Conservation (phyloP, 2,329 filamentous ascomycete genomes). For the Beauveria sp. region DNA sequence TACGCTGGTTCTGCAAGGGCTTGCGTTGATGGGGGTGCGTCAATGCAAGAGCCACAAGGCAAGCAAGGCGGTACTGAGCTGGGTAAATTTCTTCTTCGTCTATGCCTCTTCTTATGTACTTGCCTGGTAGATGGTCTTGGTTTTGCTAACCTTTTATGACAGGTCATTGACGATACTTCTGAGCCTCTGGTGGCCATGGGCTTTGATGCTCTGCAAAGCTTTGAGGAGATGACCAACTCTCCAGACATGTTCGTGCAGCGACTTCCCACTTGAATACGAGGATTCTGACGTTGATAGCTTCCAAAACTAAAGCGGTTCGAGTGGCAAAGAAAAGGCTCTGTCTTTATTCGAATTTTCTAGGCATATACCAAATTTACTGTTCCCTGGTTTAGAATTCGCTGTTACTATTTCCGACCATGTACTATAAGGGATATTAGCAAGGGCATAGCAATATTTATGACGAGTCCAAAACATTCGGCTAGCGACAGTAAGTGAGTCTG, state of each 20-base stretch:
- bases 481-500: background rate
- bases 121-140: no score
- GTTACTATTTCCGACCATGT: background rate
- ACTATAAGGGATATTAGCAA: background rate
- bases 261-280: background rate
- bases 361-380: background rate
- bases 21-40: conserved; percentile 72
- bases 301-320: background rate
- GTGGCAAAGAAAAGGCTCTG: background rate
- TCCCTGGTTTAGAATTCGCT: background rate
- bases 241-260: conserved; percentile 36
- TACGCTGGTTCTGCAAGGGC: conserved; percentile 63
- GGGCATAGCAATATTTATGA: background rate
- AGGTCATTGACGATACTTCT: conserved; percentile 63
- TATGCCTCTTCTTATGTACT: background rate
- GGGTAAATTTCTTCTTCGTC: conserved; percentile 48
- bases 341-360: background rate
- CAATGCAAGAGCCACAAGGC: conserved; percentile 76
- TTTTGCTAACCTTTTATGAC: conserved; percentile 15
- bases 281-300: conserved; percentile 8
- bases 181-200: conserved; percentile 73
- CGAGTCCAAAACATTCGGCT: background rate
- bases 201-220: conserved; percentile 69
- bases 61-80: conserved; percentile 66
- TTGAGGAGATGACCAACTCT: conserved; percentile 70